These are phyloP conservation scores for Craterostigma plantagineum DNA, from an alignment of 257 asterid species.

Conservation along the genomic window DNA sequence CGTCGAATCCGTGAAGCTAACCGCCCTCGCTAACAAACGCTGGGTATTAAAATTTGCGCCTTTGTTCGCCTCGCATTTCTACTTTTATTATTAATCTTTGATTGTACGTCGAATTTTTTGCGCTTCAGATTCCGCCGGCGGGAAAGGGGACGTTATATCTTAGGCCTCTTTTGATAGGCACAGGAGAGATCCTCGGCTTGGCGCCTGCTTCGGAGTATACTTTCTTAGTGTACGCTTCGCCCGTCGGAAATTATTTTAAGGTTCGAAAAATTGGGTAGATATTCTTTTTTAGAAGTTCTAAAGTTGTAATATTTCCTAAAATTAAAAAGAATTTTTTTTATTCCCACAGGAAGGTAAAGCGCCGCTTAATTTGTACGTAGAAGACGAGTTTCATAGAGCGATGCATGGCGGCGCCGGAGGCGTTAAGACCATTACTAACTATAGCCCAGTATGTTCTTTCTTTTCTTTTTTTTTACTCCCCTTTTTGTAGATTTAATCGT, in stretches of 20 bases:
- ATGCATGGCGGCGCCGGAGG: conserved; percentile 99
- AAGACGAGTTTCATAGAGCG: conserved; percentile 90
- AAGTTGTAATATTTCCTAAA: background rate
- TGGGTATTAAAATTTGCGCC: conserved; percentile 48
- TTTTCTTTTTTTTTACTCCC: conserved; percentile 2
- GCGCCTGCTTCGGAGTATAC: conserved; percentile 98
- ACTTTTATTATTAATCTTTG: background rate
- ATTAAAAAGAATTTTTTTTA: background rate
- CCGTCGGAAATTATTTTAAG: conserved; percentile 95
- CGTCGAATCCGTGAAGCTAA: conserved; percentile 68
- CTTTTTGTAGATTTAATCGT: background rate
- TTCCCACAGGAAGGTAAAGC: conserved; percentile 98
- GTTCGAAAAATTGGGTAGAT: conserved; percentile 23
- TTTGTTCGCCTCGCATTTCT: background rate
- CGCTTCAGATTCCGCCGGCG: conserved; percentile 79
- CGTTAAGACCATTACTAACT: conserved; percentile 85
- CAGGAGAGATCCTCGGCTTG: conserved; percentile 92
- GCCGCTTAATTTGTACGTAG: conserved; percentile 76
- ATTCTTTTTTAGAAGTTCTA: background rate
- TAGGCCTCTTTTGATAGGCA: conserved; percentile 96
- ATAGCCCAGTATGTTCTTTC: conserved; percentile 81
- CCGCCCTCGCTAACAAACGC: conserved; percentile 75
- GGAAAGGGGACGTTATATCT: conserved; percentile 89
- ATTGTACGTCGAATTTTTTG: background rate
- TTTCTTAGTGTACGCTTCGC: conserved; percentile 75